A percentile compares a stretch with the other conserved stretches of the same genome.
Evolutionary conservation across 768 basidiomycete species (phyloP).

Genomic region (Termitomyces sp.): DNA sequence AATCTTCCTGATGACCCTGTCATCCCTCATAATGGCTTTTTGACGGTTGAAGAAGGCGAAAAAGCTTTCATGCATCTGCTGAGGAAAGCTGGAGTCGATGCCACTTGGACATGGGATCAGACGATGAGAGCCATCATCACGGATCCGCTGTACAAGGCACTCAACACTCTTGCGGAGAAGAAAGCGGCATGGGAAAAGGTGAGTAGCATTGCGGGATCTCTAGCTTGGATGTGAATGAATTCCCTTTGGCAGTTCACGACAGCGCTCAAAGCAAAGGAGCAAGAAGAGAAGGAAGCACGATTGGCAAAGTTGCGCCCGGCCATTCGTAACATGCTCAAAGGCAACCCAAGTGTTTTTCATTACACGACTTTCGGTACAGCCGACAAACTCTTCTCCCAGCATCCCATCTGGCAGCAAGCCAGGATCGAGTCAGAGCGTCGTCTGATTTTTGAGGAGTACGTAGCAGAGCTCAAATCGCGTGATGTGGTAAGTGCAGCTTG

Average conservation of each 20-base stretch:
- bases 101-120: constrained; percentile 96
- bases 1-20: constrained; percentile 84
- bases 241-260: constrained; percentile 63
- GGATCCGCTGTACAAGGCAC: constrained; percentile 93
- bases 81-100: constrained; percentile 86
- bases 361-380: constrained; percentile 91
- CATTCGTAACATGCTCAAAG: constrained; percentile 80
- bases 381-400: constrained; percentile 80
- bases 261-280: constrained; percentile 74
- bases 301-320: constrained; percentile 86
- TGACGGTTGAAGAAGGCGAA: constrained; percentile 86
- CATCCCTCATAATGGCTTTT: constrained; percentile 88
- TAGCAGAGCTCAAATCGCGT: constrained; percentile 78
- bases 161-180: constrained; percentile 92
- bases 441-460: constrained; percentile 90
- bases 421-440: constrained; percentile 82
- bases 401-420: constrained; percentile 90
- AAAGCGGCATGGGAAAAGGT: constrained; percentile 95
- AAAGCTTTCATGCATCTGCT: constrained; percentile 91
- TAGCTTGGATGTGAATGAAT: constrained; percentile 6
- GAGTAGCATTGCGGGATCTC: constrained; percentile 19
- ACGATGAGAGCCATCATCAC: constrained; percentile 98
- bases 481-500: constrained; percentile 68
- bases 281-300: constrained; percentile 81
- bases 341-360: constrained; percentile 85